Evolutionary conservation across 306 rosid species (phyloP).

Genomic region (Malus fusca): DNA sequence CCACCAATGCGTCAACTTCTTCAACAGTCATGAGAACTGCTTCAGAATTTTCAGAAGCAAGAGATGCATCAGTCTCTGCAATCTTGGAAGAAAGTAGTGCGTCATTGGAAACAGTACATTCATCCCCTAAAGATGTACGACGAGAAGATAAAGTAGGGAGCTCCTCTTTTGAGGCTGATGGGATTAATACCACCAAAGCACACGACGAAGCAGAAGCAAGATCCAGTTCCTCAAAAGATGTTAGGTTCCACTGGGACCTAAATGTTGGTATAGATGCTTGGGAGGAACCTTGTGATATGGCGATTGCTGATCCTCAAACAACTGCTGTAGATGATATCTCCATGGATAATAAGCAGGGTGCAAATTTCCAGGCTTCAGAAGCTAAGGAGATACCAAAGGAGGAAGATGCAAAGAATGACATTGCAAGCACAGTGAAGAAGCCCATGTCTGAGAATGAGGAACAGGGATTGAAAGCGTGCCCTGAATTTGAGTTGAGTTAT

Average conservation of each 20-base stretch:
- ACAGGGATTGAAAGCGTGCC: not conserved
- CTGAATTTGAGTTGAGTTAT: not conserved
- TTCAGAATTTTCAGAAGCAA: not conserved
- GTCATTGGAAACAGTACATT: conserved; percentile 1
- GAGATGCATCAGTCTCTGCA: not conserved
- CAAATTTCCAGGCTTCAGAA: conserved; percentile 3
- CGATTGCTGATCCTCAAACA: conserved; percentile 4
- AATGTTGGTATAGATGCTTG: conserved; percentile 34
- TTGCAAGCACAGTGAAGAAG: conserved; percentile 9
- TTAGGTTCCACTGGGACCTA: conserved; percentile 33
- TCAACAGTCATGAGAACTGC: not conserved
- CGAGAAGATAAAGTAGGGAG: not conserved
- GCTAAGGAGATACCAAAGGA: conserved; percentile 4
- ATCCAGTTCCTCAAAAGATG: conserved; percentile 21
- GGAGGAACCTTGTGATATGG: conserved; percentile 22
- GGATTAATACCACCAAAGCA: not conserved
- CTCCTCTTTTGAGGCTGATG: not conserved
- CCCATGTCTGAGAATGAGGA: not conserved
- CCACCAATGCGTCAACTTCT: not conserved
- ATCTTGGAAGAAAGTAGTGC: not conserved
- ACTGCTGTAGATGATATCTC: not conserved
- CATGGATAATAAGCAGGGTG: not conserved
- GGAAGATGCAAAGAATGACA: not conserved
- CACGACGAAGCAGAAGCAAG: not conserved
- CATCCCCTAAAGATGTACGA: not conserved